Conservation (phyloP, 192 early-diverging fungal genomes). For the Dissophora globulifera region DNA sequence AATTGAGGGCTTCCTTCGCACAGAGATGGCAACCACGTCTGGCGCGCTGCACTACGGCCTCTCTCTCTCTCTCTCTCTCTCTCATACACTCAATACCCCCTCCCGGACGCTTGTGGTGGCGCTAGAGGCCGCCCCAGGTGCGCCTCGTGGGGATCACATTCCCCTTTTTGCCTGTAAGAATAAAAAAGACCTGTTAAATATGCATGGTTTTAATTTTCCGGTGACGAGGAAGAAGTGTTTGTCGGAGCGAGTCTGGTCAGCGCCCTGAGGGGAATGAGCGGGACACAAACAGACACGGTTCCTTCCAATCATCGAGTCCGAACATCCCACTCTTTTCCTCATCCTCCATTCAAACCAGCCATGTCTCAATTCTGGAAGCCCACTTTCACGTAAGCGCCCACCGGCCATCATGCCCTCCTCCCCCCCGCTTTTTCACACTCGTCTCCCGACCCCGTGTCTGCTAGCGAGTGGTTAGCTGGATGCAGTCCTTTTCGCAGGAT, state of each 20-base stretch:
- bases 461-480: neutral
- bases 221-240: neutral
- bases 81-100: no score
- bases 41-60: no score
- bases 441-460: no score
- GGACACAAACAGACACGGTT: slow-evolving; percentile 16
- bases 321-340: slow-evolving; percentile 12
- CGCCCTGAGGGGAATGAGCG: no score
- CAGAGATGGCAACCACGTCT: no score
- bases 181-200: slow-evolving; percentile 5
- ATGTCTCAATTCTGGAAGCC: slow-evolving; percentile 56
- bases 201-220: slow-evolving; percentile 1
- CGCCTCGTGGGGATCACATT: no score
- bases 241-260: neutral
- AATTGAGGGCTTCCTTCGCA: no score
- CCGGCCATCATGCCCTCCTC: neutral
- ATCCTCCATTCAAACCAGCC: slow-evolving; percentile 4
- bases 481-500: neutral
- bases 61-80: no score
- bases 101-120: no score
- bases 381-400: slow-evolving; percentile 48
- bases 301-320: slow-evolving; percentile 16
- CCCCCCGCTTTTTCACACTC: neutral
- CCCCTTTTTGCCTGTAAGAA: slow-evolving; percentile 17
- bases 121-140: no score